Evolutionary conservation across 345 rosid species (phyloP).

Genomic region (Salix brachista): DNA sequence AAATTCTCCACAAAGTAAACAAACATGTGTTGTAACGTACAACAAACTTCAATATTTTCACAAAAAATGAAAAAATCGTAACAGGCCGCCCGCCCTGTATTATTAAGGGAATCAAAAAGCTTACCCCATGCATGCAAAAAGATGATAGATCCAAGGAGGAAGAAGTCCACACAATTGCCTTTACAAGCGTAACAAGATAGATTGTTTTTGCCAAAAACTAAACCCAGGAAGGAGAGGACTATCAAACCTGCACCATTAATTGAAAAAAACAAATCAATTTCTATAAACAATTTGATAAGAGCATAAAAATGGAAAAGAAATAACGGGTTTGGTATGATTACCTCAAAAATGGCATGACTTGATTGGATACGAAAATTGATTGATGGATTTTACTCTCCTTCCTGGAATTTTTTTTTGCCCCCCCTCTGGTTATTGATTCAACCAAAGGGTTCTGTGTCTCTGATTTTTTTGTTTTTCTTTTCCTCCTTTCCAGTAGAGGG

Average conservation of each 20-base stretch:
- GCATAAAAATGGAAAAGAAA: background rate
- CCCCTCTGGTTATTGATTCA: constrained; percentile 18
- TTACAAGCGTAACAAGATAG: constrained; percentile 33
- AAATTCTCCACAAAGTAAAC: background rate
- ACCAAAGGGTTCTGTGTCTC: constrained; percentile 21
- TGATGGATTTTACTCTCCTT: constrained; percentile 8
- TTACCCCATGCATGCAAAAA: constrained; percentile 65
- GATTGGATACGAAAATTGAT: background rate
- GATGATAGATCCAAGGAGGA: constrained; percentile 51
- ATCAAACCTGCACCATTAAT: constrained; percentile 18
- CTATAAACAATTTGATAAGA: background rate
- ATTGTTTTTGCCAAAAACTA: constrained; percentile 28
- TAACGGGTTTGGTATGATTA: constrained; percentile 5
- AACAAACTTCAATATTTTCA: background rate
- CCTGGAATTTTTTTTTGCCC: constrained; percentile 12
- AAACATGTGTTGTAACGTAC: background rate
- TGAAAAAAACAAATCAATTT: background rate
- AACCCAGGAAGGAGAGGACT: constrained; percentile 41
- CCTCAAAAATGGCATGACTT: constrained; percentile 53
- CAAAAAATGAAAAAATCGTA: background rate
- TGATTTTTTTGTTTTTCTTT: background rate
- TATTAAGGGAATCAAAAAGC: constrained; percentile 19
- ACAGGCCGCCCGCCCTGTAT: background rate
- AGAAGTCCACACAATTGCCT: constrained; percentile 46
- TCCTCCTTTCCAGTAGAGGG: too few relatives aligned